Evolutionary conservation across 345 rosid genomes (phyloP).

Genomic region (Melastoma malabathricum): DNA sequence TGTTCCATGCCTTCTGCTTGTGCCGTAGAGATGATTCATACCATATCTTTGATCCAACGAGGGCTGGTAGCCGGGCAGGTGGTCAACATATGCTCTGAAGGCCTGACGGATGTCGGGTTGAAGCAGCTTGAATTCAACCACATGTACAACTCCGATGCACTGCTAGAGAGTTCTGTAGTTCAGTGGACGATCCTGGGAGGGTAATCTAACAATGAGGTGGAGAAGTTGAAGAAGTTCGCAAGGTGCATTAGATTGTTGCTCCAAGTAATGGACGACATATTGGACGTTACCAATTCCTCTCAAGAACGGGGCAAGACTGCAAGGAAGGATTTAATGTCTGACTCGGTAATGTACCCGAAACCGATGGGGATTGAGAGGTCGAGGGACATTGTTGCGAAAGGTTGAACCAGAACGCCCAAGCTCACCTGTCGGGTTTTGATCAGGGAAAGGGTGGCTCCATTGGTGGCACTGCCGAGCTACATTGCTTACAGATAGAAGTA

Average conservation of each 20-base stretch:
- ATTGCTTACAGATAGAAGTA: conserved; percentile 75
- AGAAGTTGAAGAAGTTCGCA: conserved; percentile 60
- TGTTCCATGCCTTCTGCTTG: conserved; percentile 80
- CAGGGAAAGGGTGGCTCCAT: conserved; percentile 57
- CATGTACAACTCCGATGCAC: conserved; percentile 71
- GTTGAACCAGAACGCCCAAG: conserved; percentile 56
- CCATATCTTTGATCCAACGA: conserved; percentile 85
- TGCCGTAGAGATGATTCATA: conserved; percentile 86
- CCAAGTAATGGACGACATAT: conserved; percentile 94
- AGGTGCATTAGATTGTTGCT: conserved; percentile 64
- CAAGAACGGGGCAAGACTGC: conserved; percentile 86
- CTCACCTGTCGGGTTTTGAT: conserved; percentile 52
- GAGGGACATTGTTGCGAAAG: conserved; percentile 49
- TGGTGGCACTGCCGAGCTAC: conserved; percentile 78
- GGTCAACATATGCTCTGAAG: conserved; percentile 62
- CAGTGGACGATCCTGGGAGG: conserved; percentile 77
- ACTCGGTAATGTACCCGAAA: conserved; percentile 71
- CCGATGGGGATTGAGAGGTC: conserved; percentile 77
- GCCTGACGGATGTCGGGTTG: conserved; percentile 38
- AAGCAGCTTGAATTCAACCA: conserved; percentile 76
- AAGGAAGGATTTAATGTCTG: conserved; percentile 84
- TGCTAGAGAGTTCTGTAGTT: conserved; percentile 72
- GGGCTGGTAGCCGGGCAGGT: conserved; percentile 91
- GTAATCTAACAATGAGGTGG: conserved; percentile 54
- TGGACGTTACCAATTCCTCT: conserved; percentile 78